phyloP scores from a whole-genome alignment of 257 asterid genomes.

The Petunia axillaris region DNA sequence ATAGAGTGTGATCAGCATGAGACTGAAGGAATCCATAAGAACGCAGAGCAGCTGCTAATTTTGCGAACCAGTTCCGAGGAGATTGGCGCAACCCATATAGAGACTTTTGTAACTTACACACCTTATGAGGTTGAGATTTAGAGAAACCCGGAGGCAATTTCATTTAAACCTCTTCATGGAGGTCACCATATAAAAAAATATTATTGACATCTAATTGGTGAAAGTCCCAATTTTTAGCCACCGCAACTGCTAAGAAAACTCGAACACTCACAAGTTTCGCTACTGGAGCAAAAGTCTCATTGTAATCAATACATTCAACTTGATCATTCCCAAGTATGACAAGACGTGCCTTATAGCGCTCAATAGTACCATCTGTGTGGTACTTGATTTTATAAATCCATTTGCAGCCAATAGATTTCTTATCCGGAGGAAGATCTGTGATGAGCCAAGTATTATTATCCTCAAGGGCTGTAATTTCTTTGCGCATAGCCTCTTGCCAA shows the following conservation, averaged over 20 bases:
- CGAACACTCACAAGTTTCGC: not conserved
- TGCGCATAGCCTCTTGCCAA: too few species aligned
- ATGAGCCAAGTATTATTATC: too few species aligned
- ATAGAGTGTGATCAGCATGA: too few species aligned
- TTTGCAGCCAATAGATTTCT: too few species aligned
- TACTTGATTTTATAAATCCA: too few species aligned
- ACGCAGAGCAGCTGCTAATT: not conserved
- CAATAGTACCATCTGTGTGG: too few species aligned
- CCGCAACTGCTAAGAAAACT: not conserved
- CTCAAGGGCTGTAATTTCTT: too few species aligned
- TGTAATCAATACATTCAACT: not conserved
- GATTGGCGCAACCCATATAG: not conserved
- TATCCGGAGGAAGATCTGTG: too few species aligned
- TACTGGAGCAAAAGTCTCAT: not conserved
- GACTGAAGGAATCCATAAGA: not conserved
- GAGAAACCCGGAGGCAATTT: not conserved
- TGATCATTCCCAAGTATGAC: not conserved
- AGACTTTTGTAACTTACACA: too few species aligned
- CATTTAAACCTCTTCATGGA: not conserved
- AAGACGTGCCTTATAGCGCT: too few species aligned
- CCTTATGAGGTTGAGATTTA: not conserved
- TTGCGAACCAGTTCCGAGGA: not conserved
- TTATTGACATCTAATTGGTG: not conserved
- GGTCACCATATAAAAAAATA: too few species aligned
- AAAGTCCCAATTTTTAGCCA: not conserved